phyloP scores from a whole-genome alignment of 768 basidiomycete species.

The Pholiota microspora region DNA sequence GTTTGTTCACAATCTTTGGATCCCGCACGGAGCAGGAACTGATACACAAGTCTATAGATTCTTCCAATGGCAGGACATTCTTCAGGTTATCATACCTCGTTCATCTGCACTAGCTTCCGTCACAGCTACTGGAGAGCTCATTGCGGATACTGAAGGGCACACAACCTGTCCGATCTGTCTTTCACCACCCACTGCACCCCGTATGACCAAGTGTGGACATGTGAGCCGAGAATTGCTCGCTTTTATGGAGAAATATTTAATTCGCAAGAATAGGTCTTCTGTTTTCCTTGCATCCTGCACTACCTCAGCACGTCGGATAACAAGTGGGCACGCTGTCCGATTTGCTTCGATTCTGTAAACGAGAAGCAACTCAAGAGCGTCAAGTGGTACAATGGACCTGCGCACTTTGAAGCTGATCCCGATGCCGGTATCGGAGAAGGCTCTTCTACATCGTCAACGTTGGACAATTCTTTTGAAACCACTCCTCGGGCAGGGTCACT shows the following conservation, averaged over 20 bases:
- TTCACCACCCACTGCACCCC: conserved; percentile 82
- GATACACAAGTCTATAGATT: conserved; percentile 48
- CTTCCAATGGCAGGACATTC: conserved; percentile 94
- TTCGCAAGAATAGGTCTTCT: conserved; percentile 67
- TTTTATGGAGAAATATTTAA: conserved; percentile 9
- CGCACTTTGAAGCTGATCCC: conserved; percentile 28
- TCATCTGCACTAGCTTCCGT: conserved; percentile 72
- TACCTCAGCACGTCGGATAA: conserved; percentile 83
- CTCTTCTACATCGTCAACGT: conserved; percentile 43
- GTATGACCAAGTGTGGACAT: conserved; percentile 98
- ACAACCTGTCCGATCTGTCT: conserved; percentile 94
- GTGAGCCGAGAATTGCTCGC: conserved; percentile 47
- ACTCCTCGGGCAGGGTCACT: conserved; percentile 53
- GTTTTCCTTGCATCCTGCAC: conserved; percentile 92
- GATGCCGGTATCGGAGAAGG: conserved; percentile 29
- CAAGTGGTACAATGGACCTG: conserved; percentile 75
- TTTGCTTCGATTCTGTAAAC: conserved; percentile 93
- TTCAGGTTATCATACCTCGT: conserved; percentile 92
- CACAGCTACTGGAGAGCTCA: conserved; percentile 40
- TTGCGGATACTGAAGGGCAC: conserved; percentile 53
- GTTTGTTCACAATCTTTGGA: conserved; percentile 43
- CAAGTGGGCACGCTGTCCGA: conserved; percentile 93
- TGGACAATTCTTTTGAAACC: conserved; percentile 32
- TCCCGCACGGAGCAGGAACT: neutral
- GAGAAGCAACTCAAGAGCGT: conserved; percentile 90